phyloP scores from a whole-genome alignment of 176 grass and related monocot species.

The Eragrostis nindensis region DNA sequence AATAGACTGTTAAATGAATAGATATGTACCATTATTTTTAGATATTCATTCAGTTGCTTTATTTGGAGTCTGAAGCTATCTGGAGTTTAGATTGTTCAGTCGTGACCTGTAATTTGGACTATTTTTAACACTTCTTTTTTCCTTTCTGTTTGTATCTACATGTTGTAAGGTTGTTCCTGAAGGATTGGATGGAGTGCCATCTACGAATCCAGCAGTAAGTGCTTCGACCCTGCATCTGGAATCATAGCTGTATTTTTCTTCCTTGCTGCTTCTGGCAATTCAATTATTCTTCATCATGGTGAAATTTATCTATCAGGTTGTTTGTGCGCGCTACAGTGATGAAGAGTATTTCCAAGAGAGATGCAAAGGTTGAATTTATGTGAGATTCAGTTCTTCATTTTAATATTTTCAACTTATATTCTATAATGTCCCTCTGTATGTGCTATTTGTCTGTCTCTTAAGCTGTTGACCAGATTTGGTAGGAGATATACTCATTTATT shows the following conservation, averaged over 20 bases:
- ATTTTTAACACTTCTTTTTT: neutral
- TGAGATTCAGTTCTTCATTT: constrained; percentile 7
- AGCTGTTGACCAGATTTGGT: constrained; percentile 1
- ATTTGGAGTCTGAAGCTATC: neutral
- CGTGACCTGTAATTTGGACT: constrained; percentile 22
- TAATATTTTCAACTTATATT: constrained; percentile 4
- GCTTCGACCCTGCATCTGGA: constrained; percentile 6
- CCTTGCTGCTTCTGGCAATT: constrained; percentile 11
- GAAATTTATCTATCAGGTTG: constrained; percentile 62
- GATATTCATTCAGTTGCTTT: constrained; percentile 19
- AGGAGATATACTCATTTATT: constrained; percentile 4
- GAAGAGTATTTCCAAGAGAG: constrained; percentile 89
- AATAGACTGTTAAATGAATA: neutral
- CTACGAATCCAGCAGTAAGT: constrained; percentile 76
- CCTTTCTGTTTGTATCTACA: constrained; percentile 8
- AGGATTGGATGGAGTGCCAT: constrained; percentile 66
- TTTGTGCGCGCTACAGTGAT: constrained; percentile 79
- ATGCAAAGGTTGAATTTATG: constrained; percentile 74
- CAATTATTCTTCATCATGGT: constrained; percentile 40
- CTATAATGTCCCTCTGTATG: constrained; percentile 17
- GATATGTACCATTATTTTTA: neutral
- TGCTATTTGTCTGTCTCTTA: constrained; percentile 9
- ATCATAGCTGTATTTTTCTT: constrained; percentile 6
- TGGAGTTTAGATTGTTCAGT: constrained; percentile 11
- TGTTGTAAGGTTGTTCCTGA: constrained; percentile 70